Percentiles rank a stretch among this genome's conserved stretches.
These are phyloP conservation scores for Micractinium sp. DNA, from an alignment of 139 green algal genomes.

Conservation along the genomic window DNA sequence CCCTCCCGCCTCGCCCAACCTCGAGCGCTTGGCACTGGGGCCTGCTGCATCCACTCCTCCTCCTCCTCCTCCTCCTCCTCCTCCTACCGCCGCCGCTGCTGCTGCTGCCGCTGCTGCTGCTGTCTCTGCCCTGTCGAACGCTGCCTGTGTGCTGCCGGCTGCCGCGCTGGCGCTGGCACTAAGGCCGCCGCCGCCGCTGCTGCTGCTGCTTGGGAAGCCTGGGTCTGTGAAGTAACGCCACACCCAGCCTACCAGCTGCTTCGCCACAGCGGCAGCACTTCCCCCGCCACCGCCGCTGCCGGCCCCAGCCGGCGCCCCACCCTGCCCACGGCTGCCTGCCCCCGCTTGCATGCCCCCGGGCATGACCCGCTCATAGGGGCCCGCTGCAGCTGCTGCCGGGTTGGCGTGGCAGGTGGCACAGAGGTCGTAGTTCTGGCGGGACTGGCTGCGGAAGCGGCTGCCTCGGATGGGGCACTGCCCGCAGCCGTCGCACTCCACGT, in stretches of 20 bases:
- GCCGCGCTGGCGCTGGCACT: background rate
- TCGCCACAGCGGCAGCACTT: background rate
- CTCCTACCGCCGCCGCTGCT: slow-evolving; percentile 10
- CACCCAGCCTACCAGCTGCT: slow-evolving; percentile 21
- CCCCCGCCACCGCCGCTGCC: background rate
- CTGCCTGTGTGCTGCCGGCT: background rate
- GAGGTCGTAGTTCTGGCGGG: slow-evolving; percentile 18
- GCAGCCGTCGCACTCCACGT: slow-evolving; percentile 28
- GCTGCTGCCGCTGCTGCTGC: slow-evolving; percentile 11
- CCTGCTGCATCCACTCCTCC: slow-evolving; percentile 1
- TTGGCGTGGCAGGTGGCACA: background rate
- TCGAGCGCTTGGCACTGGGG: no score
- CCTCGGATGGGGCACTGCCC: slow-evolving; percentile 20
- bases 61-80: background rate
- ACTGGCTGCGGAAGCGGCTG: slow-evolving; percentile 3
- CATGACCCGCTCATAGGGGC: slow-evolving; percentile 22
- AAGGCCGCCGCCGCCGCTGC: background rate
- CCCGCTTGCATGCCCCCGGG: background rate
- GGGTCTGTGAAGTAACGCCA: slow-evolving; percentile 30
- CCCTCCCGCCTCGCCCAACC: background rate
- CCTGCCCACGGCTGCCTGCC: background rate
- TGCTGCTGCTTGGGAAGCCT: background rate
- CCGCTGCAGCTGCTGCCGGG: background rate
- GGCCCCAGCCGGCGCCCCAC: background rate
- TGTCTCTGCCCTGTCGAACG: background rate